Percentiles rank a stretch among this genome's conserved stretches.
phyloP scores from a whole-genome alignment of 1,284 basidiomycete species.

The Phellopilus nigrolimitatus region DNA sequence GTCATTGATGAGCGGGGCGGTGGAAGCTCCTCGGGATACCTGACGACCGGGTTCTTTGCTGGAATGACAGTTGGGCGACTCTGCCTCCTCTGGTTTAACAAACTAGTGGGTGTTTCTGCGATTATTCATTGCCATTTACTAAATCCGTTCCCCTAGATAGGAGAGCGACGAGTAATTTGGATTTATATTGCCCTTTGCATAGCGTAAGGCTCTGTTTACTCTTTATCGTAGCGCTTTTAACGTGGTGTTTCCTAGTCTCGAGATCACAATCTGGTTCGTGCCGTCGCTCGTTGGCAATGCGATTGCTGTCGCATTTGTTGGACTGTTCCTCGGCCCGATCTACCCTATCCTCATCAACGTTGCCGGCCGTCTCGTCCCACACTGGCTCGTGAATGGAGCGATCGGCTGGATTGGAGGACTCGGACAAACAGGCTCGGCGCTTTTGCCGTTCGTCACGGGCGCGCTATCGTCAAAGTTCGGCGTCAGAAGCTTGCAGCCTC shows the following conservation, averaged over 20 bases:
- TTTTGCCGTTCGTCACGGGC: conserved; percentile 63
- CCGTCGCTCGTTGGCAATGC: conserved; percentile 33
- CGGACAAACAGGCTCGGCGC: conserved; percentile 62
- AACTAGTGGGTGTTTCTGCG: conserved; percentile 35
- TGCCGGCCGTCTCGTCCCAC: conserved; percentile 51
- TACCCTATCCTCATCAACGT: conserved; percentile 67
- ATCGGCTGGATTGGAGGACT: conserved; percentile 66
- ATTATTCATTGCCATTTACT: neutral
- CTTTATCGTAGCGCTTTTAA: neutral
- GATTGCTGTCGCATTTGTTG: conserved; percentile 34
- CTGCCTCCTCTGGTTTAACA: conserved; percentile 52
- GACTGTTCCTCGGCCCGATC: conserved; percentile 50
- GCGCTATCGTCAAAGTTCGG: conserved; percentile 50
- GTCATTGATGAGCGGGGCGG: conserved; percentile 45
- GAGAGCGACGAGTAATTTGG: conserved; percentile 49
- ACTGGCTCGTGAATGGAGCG: conserved; percentile 57
- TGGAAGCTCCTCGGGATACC: conserved; percentile 45
- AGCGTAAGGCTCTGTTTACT: conserved; percentile 32
- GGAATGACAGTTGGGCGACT: conserved; percentile 57
- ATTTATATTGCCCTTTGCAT: conserved; percentile 49
- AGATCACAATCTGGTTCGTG: conserved; percentile 36
- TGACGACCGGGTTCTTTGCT: conserved; percentile 54
- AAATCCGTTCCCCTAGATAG: conserved; percentile 35
- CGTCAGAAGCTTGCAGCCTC: conserved; percentile 51
- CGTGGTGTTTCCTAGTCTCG: conserved; percentile 24